phyloP scores from a whole-genome alignment of 768 basidiomycete genomes.

The Agaricus subrufescens region DNA sequence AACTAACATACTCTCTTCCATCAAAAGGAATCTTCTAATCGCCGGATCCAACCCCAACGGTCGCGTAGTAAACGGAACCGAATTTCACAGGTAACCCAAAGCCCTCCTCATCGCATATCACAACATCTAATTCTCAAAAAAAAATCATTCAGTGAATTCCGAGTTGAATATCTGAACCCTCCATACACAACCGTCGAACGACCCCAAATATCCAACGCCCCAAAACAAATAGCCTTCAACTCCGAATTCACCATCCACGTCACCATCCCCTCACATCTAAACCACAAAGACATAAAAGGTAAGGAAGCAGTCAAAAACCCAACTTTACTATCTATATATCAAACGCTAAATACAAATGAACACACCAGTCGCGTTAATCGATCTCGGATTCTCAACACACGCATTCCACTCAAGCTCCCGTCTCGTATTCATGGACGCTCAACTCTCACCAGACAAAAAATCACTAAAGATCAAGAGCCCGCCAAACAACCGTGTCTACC shows the following conservation, averaged over 20 bases:
- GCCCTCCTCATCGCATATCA: too few species aligned
- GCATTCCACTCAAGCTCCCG: constrained; percentile 35
- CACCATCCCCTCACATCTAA: constrained; percentile 23
- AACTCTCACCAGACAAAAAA: constrained; percentile 25
- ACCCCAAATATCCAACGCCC: constrained; percentile 28
- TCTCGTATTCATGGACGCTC: constrained; percentile 30
- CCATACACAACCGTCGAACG: constrained; percentile 35
- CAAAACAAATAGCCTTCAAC: constrained; percentile 32
- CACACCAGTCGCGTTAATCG: constrained; percentile 30
- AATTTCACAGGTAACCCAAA: constrained; percentile 19
- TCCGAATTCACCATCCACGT: constrained; percentile 28
- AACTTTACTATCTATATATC: too few species aligned
- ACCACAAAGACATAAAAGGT: constrained; percentile 27
- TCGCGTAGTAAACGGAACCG: constrained; percentile 20
- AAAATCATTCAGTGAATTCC: constrained; percentile 27
- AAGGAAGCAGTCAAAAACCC: too few species aligned
- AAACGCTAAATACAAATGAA: too few species aligned
- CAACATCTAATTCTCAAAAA: background rate
- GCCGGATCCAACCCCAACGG: constrained; percentile 46
- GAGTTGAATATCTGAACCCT: constrained; percentile 36
- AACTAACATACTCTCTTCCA: background rate
- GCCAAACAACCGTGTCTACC: constrained; percentile 31
- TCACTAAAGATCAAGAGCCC: constrained; percentile 29
- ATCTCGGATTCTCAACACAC: constrained; percentile 39
- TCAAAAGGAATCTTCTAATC: constrained; percentile 20